A percentile compares a stretch with the other conserved stretches of the same genome.
phyloP scores from a whole-genome alignment of 768 basidiomycete species.

The Lactarius vividus region DNA sequence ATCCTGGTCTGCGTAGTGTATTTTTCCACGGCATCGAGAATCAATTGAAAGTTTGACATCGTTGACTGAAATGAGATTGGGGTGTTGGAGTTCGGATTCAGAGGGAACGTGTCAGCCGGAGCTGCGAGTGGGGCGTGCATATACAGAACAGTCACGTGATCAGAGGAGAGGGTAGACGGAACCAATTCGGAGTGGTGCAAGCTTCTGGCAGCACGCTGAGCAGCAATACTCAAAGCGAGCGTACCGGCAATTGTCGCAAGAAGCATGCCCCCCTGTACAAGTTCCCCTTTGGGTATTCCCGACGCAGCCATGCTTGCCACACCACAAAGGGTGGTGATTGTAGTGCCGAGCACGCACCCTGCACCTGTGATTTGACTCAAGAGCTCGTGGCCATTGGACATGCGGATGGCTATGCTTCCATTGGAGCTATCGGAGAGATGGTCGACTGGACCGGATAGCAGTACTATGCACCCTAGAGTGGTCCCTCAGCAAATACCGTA shows the following conservation, averaged over 20 bases:
- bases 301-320: constrained; percentile 49
- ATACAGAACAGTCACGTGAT: too few relatives aligned
- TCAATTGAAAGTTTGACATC: background rate
- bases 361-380: constrained; percentile 86
- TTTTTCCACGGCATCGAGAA: background rate
- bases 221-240: constrained; percentile 57
- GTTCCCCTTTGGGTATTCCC: constrained; percentile 35
- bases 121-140: too few relatives aligned
- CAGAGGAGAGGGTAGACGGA: too few relatives aligned
- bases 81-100: too few relatives aligned
- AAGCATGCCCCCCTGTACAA: constrained; percentile 78
- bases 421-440: constrained; percentile 91
- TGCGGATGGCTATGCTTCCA: constrained; percentile 61
- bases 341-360: constrained; percentile 80
- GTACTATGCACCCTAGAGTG: constrained; percentile 69
- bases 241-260: constrained; percentile 74
- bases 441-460: constrained; percentile 76
- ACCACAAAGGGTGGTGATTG: constrained; percentile 78
- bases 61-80: background rate
- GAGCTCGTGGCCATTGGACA: constrained; percentile 70
- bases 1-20: background rate
- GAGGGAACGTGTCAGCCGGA: too few relatives aligned
- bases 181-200: too few relatives aligned
- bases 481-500: background rate
- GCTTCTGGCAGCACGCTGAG: constrained; percentile 54